Base-by-base conservation (phyloP, 345 rosid species). In the Raphanus raphanistrum region DNA sequence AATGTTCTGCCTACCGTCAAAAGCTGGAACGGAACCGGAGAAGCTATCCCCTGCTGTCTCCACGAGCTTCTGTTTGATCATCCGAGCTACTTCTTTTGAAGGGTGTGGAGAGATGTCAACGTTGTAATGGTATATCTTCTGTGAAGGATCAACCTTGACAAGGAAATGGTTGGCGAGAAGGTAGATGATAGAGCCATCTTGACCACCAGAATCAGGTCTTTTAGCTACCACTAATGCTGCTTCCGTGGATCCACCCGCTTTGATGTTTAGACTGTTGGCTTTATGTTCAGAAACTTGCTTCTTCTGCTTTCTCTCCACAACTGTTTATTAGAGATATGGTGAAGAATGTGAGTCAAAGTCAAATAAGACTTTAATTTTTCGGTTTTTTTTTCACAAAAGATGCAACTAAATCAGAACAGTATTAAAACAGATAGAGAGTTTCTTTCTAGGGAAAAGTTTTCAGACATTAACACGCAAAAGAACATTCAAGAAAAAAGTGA, bases 111-210 rank as follows among this genome's bases (percentile, higher is more conserved):
- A 83, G 66, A 94, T 94, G 52, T 92, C 97, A 68, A 94, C 93
- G 55, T 92, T 83, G 86, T 94, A 94, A 66, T 94, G 98, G 87
- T 87, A 94, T 79, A 94, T 90, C 69, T 75, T 77, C 63, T 80
- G 94, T 6, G 83, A 84, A 57, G 94, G 78, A 78, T 94, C 86
- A 68, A 94, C 87, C 62, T 84, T 84, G 68, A 94, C 98, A 29
- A 88, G 91, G 74, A 90, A 92, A 90, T 94, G 97, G 81, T 94
- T 94, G 64, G 98, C 98, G 4, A 94, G 87, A 6, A 94, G 95
- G 68, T 88, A 84, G 43, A 94, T 86, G 31, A 86, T 87, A 10
- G 79, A 72, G 66, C 98, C 98, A 66, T 92, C 90, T 29, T 85
- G 86, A 52, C 98, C 98, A 38, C 98, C 97, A 32, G 82, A 78